Conservation (phyloP, 495 filamentous ascomycete genomes). For the Wilcoxina mikolae region DNA sequence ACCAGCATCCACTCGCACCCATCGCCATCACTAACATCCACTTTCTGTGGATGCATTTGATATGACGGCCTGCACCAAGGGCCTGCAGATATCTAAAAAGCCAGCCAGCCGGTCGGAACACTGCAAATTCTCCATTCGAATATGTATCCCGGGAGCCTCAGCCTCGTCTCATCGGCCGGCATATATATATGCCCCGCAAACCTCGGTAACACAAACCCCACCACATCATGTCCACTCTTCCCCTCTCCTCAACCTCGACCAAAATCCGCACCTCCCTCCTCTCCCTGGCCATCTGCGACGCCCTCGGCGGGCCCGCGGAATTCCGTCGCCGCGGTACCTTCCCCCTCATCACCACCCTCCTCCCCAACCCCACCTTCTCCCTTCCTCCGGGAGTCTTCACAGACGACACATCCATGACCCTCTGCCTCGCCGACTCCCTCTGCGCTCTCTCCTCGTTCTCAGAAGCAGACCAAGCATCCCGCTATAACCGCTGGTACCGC, state of each 20-base stretch:
- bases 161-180: background rate
- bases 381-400: slow-evolving; percentile 33
- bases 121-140: no score
- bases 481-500: slow-evolving; percentile 32
- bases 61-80: no score
- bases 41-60: no score
- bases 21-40: no score
- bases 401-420: slow-evolving; percentile 37
- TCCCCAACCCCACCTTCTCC: slow-evolving; percentile 21
- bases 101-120: no score
- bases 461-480: slow-evolving; percentile 26
- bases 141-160: no score
- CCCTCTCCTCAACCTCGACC: background rate
- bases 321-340: slow-evolving; percentile 33
- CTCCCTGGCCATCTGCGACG: slow-evolving; percentile 36
- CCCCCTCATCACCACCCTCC: slow-evolving; percentile 28
- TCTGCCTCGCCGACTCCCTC: slow-evolving; percentile 35
- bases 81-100: no score
- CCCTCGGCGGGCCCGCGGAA: slow-evolving; percentile 37
- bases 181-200: background rate
- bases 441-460: slow-evolving; percentile 29
- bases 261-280: slow-evolving; percentile 32
- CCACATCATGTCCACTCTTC: background rate
- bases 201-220: background rate
- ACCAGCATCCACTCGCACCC: no score